Conservation (phyloP, 257 asterid species). For the Paraleonurus japonicus region DNA sequence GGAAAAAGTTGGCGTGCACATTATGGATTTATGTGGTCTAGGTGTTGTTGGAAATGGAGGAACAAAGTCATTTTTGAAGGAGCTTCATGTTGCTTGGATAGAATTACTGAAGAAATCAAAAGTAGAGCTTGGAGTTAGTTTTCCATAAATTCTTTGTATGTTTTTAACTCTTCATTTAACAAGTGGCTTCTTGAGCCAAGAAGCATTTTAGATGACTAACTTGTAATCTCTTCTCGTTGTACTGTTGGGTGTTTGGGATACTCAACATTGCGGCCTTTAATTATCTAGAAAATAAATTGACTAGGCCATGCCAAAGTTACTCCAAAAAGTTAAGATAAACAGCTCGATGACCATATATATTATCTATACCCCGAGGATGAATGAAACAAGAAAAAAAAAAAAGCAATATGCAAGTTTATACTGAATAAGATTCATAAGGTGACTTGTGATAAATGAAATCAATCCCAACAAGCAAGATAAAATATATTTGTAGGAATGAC, state of each 20-base stretch:
- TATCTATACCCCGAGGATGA: not conserved
- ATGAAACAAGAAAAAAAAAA: slow-evolving; percentile 1
- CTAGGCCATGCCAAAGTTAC: slow-evolving; percentile 3
- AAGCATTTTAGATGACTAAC: too few relatives aligned
- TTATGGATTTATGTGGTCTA: too few relatives aligned
- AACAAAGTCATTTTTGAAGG: too few relatives aligned
- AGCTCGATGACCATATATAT: slow-evolving; percentile 6
- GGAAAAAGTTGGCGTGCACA: too few relatives aligned
- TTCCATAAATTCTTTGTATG: too few relatives aligned
- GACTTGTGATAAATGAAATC: not conserved
- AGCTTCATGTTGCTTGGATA: too few relatives aligned
- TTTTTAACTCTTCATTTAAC: too few relatives aligned
- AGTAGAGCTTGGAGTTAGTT: too few relatives aligned
- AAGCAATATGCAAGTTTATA: not conserved
- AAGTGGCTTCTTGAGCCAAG: too few relatives aligned
- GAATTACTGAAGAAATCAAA: too few relatives aligned
- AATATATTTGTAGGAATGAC: not conserved
- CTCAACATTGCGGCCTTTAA: not conserved
- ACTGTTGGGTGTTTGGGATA: not conserved
- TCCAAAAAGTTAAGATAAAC: not conserved
- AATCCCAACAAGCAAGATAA: slow-evolving; percentile 16
- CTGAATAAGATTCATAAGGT: slow-evolving; percentile 12
- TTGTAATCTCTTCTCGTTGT: too few relatives aligned
- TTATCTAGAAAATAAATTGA: not conserved
- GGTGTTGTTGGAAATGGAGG: too few relatives aligned